Evolutionary conservation across 2,329 filamentous ascomycete genomes (phyloP), one percentile per base, ranked within the genome.

Genomic region (Emergomyces pasteurianus): DNA sequence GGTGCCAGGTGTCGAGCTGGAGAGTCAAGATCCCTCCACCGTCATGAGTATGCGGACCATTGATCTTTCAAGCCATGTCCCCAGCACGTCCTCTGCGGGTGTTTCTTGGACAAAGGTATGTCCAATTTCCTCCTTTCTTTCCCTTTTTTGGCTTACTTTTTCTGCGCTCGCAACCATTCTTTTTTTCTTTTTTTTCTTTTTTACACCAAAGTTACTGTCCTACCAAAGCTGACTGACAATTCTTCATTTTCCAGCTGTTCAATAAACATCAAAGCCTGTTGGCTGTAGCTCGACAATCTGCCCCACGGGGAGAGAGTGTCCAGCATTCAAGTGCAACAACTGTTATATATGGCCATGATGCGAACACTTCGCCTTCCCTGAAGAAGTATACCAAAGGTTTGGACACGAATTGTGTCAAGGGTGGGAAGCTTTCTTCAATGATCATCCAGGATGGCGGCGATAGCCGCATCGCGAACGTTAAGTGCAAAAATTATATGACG

Each of bases 1-100:
- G 1, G 86, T 94, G 0, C 90, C 92, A 0, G 87, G 86, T 5
- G 76, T 95, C 0, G 73, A 82, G 0, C 78, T 95, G 16, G 79
- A 86, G 53, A 78, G 81, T 58, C 92, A 87, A 67, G 83, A 96
- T 72, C 87, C 91, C 0, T 86, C 84, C 72, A 86, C 87, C 58
- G 88, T 89, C 47, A 96, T 96, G 91, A 94, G 90, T 70, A 95
- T 99, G 89, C 85, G 91, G 61, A 89, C 86, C 7, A 82, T 96
- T 59, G 80, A 88, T 66, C 80, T 85, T 21, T 75, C 79, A 12
- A 85, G 83, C 12, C 80, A 84, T 62, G 75, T 83, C 14, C 85
- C 84, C 3, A 83, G 77, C 59, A 76, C 77, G 64, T 78, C 68
- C 63, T 74, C 67, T 59, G 74, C 71, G 5, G 87, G 86, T 58